These are phyloP conservation scores for Cryphonectria parasitica DNA, from an alignment of 2,329 filamentous ascomycete species.

Conservation along the genomic window DNA sequence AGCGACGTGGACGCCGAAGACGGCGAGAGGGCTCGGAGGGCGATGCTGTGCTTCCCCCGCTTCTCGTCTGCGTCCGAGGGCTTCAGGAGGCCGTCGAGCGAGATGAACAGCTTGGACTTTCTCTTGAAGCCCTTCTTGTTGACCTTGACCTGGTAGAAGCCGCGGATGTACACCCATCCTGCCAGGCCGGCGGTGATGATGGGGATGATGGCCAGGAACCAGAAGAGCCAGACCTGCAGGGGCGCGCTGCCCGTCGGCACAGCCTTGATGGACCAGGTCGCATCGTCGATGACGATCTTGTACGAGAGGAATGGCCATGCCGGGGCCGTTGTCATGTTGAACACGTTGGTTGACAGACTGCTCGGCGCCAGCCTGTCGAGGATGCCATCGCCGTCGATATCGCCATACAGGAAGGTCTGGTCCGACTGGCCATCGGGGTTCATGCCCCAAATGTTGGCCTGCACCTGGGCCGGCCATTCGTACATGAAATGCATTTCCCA, in stretches of 20 bases:
- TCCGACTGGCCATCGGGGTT: conserved; percentile 65
- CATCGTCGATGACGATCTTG: conserved; percentile 58
- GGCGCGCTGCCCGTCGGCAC: conserved; percentile 56
- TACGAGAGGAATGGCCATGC: conserved; percentile 58
- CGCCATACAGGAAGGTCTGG: conserved; percentile 60
- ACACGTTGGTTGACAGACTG: conserved; percentile 54
- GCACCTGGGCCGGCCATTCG: conserved; percentile 64
- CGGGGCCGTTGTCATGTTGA: conserved; percentile 61
- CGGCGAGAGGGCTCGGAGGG: conserved; percentile 26
- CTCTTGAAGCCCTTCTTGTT: conserved; percentile 59
- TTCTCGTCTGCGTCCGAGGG: conserved; percentile 35
- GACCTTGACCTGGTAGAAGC: conserved; percentile 59
- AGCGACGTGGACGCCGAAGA: conserved; percentile 27
- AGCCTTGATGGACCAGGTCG: conserved; percentile 53
- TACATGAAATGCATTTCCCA: conserved; percentile 65
- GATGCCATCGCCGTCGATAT: conserved; percentile 61
- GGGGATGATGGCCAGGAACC: conserved; percentile 57
- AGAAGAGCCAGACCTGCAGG: conserved; percentile 56
- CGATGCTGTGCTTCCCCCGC: conserved; percentile 31
- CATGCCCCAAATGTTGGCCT: conserved; percentile 68
- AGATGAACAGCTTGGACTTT: conserved; percentile 26
- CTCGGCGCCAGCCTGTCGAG: conserved; percentile 64
- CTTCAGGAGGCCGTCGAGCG: conserved; percentile 28
- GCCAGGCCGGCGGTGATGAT: conserved; percentile 52
- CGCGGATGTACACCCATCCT: conserved; percentile 60